A percentile compares a stretch with the other conserved stretches of the same genome.
Conservation (phyloP, 1,284 basidiomycete genomes). For the Schizophyllum amplum region DNA sequence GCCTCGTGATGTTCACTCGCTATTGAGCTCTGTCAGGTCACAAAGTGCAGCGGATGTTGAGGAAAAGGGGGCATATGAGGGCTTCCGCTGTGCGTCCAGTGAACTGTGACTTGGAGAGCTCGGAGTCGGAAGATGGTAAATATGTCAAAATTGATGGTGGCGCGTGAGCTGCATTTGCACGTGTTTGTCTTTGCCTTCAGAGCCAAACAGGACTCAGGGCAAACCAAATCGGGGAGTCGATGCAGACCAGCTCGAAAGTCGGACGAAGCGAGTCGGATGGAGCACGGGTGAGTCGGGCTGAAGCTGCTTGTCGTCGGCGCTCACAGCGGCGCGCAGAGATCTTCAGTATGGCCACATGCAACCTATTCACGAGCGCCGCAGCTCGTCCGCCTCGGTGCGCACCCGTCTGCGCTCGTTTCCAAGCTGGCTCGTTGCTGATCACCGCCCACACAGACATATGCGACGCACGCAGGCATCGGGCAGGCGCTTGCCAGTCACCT, state of each 20-base stretch:
- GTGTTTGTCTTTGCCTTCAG: not conserved
- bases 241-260: not conserved
- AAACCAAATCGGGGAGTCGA: not conserved
- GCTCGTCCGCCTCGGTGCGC: slow-evolving; percentile 10
- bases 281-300: not conserved
- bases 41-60: too few species aligned
- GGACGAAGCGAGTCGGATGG: not conserved
- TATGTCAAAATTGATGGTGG: too few species aligned
- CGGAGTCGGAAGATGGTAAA: too few species aligned
- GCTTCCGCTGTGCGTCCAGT: too few species aligned
- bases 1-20: too few species aligned
- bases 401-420: not conserved
- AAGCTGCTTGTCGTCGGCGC: not conserved
- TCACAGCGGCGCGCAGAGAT: not conserved
- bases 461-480: slow-evolving; percentile 28
- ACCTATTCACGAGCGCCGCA: slow-evolving; percentile 18
- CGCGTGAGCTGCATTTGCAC: not conserved
- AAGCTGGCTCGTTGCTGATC: slow-evolving; percentile 1
- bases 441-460: slow-evolving; percentile 7
- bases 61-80: too few species aligned
- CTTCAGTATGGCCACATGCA: slow-evolving; percentile 7
- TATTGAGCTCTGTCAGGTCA: too few species aligned
- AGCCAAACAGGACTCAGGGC: not conserved
- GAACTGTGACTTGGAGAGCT: too few species aligned
- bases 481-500: slow-evolving; percentile 27